These are phyloP conservation scores for Tagetes patula DNA, from an alignment of 129 eudicot genomes.

Conservation along the genomic window DNA sequence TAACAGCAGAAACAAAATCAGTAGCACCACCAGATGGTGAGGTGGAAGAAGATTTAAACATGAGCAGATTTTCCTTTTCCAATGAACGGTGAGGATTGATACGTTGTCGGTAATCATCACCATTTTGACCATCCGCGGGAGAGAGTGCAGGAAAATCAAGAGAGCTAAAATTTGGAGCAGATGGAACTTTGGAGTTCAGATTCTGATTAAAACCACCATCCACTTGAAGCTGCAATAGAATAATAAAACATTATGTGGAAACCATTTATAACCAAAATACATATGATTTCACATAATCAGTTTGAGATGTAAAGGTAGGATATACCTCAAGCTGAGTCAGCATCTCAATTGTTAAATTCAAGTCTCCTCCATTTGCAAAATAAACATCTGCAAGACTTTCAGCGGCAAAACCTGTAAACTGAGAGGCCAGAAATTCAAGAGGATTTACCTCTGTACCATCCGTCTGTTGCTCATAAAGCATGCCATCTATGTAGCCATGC, in stretches of 20 bases:
- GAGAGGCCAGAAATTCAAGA: conserved; percentile 75
- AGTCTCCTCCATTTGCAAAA: conserved; percentile 73
- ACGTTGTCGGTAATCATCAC: conserved; percentile 47
- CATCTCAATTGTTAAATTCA: conserved; percentile 83
- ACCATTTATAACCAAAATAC: not conserved
- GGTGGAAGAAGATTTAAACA: conserved; percentile 55
- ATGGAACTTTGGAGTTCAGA: conserved; percentile 54
- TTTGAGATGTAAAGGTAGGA: not conserved
- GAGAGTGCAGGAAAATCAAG: conserved; percentile 68
- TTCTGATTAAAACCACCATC: conserved; percentile 65
- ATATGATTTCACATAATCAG: not conserved
- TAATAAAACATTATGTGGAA: not conserved
- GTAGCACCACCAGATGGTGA: conserved; percentile 61
- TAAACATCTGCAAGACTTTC: conserved; percentile 88
- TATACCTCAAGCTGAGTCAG: conserved; percentile 97
- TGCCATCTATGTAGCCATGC: conserved; percentile 46
- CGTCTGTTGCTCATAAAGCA: conserved; percentile 57
- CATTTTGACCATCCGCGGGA: conserved; percentile 44
- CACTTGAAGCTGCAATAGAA: conserved; percentile 58
- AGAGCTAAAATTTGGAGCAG: conserved; percentile 71
- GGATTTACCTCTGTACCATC: conserved; percentile 52
- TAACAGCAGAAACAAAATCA: conserved; percentile 91
- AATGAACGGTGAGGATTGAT: conserved; percentile 48
- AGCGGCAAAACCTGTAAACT: conserved; percentile 83
- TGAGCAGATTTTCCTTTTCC: conserved; percentile 48